These are phyloP conservation scores for Crucihimalaya himalaica DNA, from an alignment of 345 rosid genomes.

Conservation along the genomic window DNA sequence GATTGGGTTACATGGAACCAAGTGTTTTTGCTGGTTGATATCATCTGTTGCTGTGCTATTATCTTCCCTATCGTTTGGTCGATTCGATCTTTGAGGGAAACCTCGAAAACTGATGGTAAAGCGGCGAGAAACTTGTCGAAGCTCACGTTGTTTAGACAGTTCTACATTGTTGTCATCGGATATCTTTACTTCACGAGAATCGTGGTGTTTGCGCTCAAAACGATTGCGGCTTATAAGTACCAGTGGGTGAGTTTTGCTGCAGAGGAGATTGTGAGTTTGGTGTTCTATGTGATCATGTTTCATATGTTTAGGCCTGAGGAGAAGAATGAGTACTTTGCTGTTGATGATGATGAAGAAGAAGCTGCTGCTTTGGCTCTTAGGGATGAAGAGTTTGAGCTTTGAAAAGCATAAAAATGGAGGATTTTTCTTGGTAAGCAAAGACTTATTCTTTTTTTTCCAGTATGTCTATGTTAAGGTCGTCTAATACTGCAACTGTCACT, in stretches of 20 bases:
- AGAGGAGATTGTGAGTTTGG: constrained; percentile 82
- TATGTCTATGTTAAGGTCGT: constrained; percentile 21
- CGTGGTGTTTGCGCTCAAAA: constrained; percentile 83
- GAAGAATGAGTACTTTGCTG: constrained; percentile 83
- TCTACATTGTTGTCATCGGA: constrained; percentile 87
- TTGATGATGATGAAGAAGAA: constrained; percentile 93
- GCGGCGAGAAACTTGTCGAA: constrained; percentile 89
- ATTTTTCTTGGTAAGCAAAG: constrained; percentile 11
- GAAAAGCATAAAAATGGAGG: constrained; percentile 14
- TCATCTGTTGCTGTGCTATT: constrained; percentile 90
- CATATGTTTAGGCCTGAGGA: constrained; percentile 92
- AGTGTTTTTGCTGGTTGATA: constrained; percentile 84
- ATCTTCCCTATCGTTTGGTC: constrained; percentile 99
- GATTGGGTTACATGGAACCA: constrained; percentile 98
- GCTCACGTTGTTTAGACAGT: constrained; percentile 81
- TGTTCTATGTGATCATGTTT: constrained; percentile 76
- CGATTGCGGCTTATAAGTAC: constrained; percentile 83
- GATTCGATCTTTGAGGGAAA: constrained; percentile 78
- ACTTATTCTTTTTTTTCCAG: not conserved
- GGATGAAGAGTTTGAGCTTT: constrained; percentile 90
- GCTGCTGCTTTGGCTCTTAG: constrained; percentile 77
- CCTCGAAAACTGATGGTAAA: constrained; percentile 91
- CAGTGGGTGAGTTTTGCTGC: constrained; percentile 96
- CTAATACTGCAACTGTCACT: constrained; percentile 27
- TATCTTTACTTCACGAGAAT: constrained; percentile 90